Base-by-base conservation (phyloP, 2,329 filamentous ascomycete genomes). In the Pseudopyrenochaeta lycopersici region DNA sequence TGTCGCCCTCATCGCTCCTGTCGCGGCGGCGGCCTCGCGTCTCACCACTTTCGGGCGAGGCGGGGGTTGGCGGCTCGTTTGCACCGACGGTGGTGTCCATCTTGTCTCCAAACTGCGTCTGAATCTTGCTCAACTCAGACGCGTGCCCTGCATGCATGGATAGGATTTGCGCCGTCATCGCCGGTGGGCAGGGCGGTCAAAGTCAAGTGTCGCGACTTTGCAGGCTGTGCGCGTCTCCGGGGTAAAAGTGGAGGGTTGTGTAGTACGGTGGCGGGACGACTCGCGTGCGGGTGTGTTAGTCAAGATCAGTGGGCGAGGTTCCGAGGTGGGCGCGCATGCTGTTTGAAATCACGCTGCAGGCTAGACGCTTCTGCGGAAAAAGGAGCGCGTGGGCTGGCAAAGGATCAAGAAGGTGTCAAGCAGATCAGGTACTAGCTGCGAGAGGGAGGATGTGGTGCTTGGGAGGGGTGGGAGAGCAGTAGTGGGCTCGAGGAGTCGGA, bases 151-250 rank as follows among this genome's bases (percentile, higher is more conserved):
- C 65, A 54, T 76, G 74, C 69, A 75, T 75, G 31, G 72, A 64
- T 40, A 76, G 67, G 49, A 76, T 67, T 68, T 76, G 73, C 57
- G 73, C 72, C 64, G 72, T 74, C 72, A 75, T 75, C 32, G 68
- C 67, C 63, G 52, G 63, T 33, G 50, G 54, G 56, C 46, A 51
- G 44, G 48, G 43, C 38, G 27, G 17, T 38, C 48, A 41, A 40
- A 33, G 52, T 45, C 32, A 54, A 46, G 56, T 53, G 49, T 48
- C 43, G 57, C 54, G 44, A 48, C 46, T 27, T 21, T 44, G 38
- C 33, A n/a, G 42, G 46, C 43, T 35, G 45, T 52, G 58, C 52
- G 60, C 57, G 62, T 60, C 35, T 54, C 43, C 54, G 56, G 58
- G 57, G 52, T 51, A 51, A 41, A 44, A 41, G 30, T 54, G 49